Evolutionary conservation across 768 basidiomycete genomes (phyloP), one percentile per base, ranked within the genome.

Genomic region (Pleurotus pulmonarius): DNA sequence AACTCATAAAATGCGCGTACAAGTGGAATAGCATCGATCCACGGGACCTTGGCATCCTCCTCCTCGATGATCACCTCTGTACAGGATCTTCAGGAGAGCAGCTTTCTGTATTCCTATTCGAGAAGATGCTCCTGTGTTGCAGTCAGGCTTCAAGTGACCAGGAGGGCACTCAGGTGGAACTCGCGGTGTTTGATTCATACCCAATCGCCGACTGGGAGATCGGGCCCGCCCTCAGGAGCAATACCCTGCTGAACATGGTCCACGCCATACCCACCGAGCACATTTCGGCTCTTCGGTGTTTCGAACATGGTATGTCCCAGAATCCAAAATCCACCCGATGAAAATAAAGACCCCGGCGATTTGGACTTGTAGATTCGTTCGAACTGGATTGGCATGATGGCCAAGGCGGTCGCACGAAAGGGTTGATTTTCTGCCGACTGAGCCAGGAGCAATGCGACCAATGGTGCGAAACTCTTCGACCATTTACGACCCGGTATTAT

Each of bases 191-290:
- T 39, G 58, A 59, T 4, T 29, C 57, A 39, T 74, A 75, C 58
- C 74, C 75, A 1, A 65, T 74, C 3, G 56, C 61, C 9, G 58
- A 72, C 2, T 77, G 75, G 75, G 72, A 74, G 58, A 54, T 74
- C 7, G 76, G 76, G 1, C 69, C 70, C 6, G 74, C 71, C 0
- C 61, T 75, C 22, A 60, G 64, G 41, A 60, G 64, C 46, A 61
- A 46, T 11, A 64, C 63, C 20, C 64, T 66, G 1, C 55, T 75
- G 34, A 63, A 67, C 43, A 56, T 75, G 6, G 63, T 69, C 2
- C 60, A 69, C 57, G 69, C 69, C 6, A 70, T 75, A 20, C 69
- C 70, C 5, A 67, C 67, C 2, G 51, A 58, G 18, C 59, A 54
- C 4, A 57, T 75, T 24, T 63, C 57, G 18, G 49, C 61, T 7